Evolutionary conservation across 495 filamentous ascomycete genomes (phyloP).

Genomic region (Daldinia concentrica): DNA sequence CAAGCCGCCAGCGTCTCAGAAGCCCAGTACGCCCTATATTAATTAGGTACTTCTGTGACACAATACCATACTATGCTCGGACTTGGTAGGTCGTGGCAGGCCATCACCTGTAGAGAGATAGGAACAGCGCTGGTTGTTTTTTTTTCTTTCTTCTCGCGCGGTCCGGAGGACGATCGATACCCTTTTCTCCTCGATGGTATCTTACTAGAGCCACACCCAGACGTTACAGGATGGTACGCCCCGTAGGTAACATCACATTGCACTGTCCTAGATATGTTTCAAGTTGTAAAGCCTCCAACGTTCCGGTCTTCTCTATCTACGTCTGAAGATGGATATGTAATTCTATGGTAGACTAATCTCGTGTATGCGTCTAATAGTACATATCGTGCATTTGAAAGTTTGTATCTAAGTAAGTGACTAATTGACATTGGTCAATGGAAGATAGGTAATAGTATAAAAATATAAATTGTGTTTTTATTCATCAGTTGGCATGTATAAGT

Average conservation of each 20-base stretch:
- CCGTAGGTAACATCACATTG: constrained; percentile 23
- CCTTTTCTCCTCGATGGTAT: constrained; percentile 20
- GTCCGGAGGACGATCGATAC: constrained; percentile 32
- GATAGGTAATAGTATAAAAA: background rate
- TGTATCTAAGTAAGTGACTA: background rate
- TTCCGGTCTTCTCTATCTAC: constrained; percentile 16
- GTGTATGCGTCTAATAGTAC: background rate
- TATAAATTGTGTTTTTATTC: background rate
- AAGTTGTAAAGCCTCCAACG: background rate
- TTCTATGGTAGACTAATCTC: background rate
- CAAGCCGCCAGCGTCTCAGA: constrained; percentile 41
- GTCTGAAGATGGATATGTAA: constrained; percentile 1
- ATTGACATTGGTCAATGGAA: background rate
- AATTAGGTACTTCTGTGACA: constrained; percentile 45
- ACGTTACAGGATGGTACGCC: constrained; percentile 22
- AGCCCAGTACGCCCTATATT: constrained; percentile 40
- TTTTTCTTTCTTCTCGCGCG: background rate
- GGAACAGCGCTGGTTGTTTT: constrained; percentile 15
- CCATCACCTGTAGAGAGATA: constrained; percentile 23
- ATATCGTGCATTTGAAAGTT: background rate
- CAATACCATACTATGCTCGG: constrained; percentile 40
- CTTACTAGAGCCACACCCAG: constrained; percentile 22
- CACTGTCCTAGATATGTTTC: constrained; percentile 24
- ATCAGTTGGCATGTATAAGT: background rate
- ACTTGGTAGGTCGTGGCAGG: constrained; percentile 27